Percentiles rank a stretch among this genome's conserved stretches.
These are phyloP conservation scores for Cryptococcus maquisensis DNA, from an alignment of 1,284 basidiomycete genomes.

Conservation along the genomic window DNA sequence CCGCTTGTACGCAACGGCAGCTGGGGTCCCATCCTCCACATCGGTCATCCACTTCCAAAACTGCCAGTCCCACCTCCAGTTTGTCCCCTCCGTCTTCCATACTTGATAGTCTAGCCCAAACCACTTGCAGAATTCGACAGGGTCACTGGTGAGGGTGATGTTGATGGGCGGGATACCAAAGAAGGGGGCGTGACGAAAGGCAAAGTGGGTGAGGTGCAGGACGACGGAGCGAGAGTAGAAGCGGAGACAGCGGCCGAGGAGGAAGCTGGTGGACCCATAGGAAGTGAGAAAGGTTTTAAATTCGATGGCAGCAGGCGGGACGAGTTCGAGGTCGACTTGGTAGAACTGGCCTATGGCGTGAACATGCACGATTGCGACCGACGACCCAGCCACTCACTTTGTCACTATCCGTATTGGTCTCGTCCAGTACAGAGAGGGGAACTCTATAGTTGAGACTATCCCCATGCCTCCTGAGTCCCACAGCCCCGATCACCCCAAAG, in stretches of 20 bases:
- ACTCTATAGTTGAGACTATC: slow-evolving; percentile 11
- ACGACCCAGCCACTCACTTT: background rate
- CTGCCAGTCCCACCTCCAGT: slow-evolving; percentile 16
- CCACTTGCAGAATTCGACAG: slow-evolving; percentile 25
- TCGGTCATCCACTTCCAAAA: slow-evolving; percentile 26
- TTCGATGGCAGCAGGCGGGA: slow-evolving; percentile 9
- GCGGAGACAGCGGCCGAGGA: slow-evolving; percentile 14
- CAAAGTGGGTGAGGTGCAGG: slow-evolving; percentile 17
- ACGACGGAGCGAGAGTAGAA: slow-evolving; percentile 9
- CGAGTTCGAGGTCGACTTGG: slow-evolving; percentile 33
- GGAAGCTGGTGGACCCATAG: slow-evolving; percentile 15
- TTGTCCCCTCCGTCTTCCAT: slow-evolving; percentile 8
- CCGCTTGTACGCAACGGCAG: slow-evolving; percentile 1
- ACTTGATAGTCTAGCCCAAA: slow-evolving; percentile 25
- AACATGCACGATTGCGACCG: background rate
- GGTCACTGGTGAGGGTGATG: slow-evolving; percentile 19
- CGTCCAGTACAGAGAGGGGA: slow-evolving; percentile 2
- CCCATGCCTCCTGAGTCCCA: slow-evolving; percentile 13
- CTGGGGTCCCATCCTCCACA: slow-evolving; percentile 5
- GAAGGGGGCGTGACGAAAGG: slow-evolving; percentile 24
- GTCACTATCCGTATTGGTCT: background rate
- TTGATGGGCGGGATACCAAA: slow-evolving; percentile 20
- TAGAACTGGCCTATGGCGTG: slow-evolving; percentile 17
- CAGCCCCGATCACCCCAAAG: slow-evolving; percentile 4
- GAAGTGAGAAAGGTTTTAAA: slow-evolving; percentile 18